Evolutionary conservation across 2,329 filamentous ascomycete species (phyloP), one percentile per base, ranked within the genome.

Genomic region (Phyllosticta paracitricarpa): DNA sequence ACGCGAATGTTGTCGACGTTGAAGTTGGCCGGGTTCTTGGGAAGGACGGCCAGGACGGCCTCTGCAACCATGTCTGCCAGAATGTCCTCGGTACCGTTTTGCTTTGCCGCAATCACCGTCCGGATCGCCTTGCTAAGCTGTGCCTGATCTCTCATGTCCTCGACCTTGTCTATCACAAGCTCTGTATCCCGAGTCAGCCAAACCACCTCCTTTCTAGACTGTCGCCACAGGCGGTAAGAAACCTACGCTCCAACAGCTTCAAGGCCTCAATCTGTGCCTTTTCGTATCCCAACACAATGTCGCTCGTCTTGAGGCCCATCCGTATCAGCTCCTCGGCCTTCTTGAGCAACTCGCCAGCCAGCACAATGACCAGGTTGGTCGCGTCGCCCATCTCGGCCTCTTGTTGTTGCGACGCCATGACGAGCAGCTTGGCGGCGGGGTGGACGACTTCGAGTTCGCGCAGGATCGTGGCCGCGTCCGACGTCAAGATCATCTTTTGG

Each of bases 381-480:
- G 90, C 94, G 78, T 99, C 95, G 63, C 94, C 94, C 90, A 99
- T 96, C 84, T 99, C 94, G 52, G 92, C 86, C 77, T 99, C 95
- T 78, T 99, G 95, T 79, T 99, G 94, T 78, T 99, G 94, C 75
- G 89, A 93, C 64, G 94, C 93, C 95, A 99, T 99, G 69, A 99
- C 94, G 59, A 99, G 81, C 66, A 99, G 82, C 80, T 99, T 99
- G 58, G 94, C 95, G 62, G 94, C 94, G 65, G 95, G 94, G 80
- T 99, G 94, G 61, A 99, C 92, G 65, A 99, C 94, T 72, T 99
- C 94, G 75, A 99, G 86, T 80, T 99, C 95, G 72, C 91, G 88
- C 69, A 99, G 84, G 73, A 99, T 99, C 53, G 94, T 97, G 67
- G 94, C 94, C 66, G 94, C 94, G 73, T 99, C 94, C 64, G 92